Evolutionary conservation across 768 basidiomycete genomes (phyloP).

Genomic region (Steccherinum ochraceum): DNA sequence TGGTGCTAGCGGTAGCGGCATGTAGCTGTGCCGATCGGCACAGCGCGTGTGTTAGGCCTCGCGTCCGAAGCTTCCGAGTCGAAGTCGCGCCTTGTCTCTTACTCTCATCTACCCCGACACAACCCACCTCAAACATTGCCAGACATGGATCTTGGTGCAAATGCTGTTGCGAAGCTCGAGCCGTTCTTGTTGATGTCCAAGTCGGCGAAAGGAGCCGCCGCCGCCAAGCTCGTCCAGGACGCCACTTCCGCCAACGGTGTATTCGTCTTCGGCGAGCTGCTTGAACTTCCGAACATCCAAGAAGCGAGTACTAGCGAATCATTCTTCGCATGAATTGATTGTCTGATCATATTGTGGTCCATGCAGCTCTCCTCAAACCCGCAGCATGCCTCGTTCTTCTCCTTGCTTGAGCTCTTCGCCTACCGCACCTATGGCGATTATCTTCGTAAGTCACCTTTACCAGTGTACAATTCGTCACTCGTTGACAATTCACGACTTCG

Average conservation of each 20-base stretch:
- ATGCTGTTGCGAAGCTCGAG: conserved; percentile 69
- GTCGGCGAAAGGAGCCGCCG: conserved; percentile 86
- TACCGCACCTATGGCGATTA: conserved; percentile 87
- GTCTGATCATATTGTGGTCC: neutral
- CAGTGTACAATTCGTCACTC: neutral
- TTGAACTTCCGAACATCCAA: conserved; percentile 77
- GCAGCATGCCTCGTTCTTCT: conserved; percentile 53
- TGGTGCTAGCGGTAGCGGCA: too few species aligned
- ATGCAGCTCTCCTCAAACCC: conserved; percentile 61
- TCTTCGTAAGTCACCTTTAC: conserved; percentile 33
- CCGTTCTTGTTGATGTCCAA: conserved; percentile 91
- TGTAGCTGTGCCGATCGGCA: neutral
- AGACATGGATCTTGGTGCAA: conserved; percentile 56
- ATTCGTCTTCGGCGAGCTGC: conserved; percentile 85
- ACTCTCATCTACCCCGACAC: neutral
- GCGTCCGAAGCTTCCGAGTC: neutral
- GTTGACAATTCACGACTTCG: neutral
- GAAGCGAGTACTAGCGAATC: conserved; percentile 64
- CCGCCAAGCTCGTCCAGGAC: conserved; percentile 82
- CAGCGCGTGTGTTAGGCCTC: neutral
- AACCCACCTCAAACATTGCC: neutral
- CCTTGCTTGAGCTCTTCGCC: conserved; percentile 80
- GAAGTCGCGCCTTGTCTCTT: too few species aligned
- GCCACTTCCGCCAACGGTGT: conserved; percentile 87
- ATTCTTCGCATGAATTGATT: neutral